Conservation (phyloP, 495 filamentous ascomycete genomes). For the Tuber umbilicatum region DNA sequence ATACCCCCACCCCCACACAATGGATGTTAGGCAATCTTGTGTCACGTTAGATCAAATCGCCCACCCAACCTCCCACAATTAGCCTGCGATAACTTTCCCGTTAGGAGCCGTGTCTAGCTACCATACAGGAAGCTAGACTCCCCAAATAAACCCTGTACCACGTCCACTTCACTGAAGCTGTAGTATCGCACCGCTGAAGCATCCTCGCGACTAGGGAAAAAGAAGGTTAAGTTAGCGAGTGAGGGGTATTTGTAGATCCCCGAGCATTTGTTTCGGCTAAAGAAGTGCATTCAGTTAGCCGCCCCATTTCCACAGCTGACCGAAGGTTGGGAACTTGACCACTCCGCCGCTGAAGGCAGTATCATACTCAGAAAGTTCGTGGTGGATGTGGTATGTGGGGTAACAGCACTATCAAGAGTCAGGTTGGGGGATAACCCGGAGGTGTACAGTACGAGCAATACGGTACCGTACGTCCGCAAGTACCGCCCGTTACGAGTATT, state of each 20-base stretch:
- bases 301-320: background rate
- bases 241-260: background rate
- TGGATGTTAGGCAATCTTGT: background rate
- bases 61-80: background rate
- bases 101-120: background rate
- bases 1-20: too few relatives aligned
- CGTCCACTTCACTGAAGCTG: background rate
- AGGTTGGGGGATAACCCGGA: background rate
- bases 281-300: background rate
- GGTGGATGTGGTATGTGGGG: background rate
- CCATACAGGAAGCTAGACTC: background rate
- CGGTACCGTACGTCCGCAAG: background rate
- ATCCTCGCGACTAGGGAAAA: background rate
- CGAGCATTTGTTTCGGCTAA: background rate
- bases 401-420: background rate
- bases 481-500: background rate
- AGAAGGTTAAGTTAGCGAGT: background rate
- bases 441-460: background rate
- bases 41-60: background rate
- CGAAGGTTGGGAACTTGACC: background rate
- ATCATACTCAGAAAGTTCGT: background rate
- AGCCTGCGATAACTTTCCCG: background rate
- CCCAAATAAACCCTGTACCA: background rate
- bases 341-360: too few relatives aligned
- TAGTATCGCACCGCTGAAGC: background rate